A percentile compares a stretch with the other conserved stretches of the same genome.
These are phyloP conservation scores for Salix exigua DNA, from an alignment of 345 rosid species.

Conservation along the genomic window DNA sequence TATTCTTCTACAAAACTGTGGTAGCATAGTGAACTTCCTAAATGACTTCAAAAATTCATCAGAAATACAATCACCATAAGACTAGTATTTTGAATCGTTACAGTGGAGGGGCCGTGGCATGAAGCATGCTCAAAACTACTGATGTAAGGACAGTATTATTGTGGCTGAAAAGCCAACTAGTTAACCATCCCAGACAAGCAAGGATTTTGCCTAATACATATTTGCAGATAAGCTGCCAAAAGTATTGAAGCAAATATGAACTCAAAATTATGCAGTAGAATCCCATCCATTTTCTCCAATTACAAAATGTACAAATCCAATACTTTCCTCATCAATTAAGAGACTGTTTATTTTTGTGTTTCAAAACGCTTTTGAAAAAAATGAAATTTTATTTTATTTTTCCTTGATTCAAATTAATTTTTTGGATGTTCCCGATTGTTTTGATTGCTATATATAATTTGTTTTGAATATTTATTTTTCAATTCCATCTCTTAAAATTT, in stretches of 20 bases:
- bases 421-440: too few species aligned
- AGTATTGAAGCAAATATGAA: not conserved
- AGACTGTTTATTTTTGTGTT: too few species aligned
- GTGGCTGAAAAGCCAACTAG: not conserved
- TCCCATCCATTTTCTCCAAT: not conserved
- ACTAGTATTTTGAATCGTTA: not conserved
- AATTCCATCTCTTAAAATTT: too few species aligned
- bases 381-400: too few species aligned
- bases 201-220: not conserved
- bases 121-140: not conserved
- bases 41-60: not conserved
- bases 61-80: not conserved
- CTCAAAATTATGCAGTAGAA: not conserved
- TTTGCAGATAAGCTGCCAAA: not conserved
- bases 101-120: not conserved
- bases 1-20: not conserved
- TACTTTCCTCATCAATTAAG: not conserved
- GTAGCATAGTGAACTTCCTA: not conserved
- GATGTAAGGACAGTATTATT: not conserved
- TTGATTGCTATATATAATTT: too few species aligned
- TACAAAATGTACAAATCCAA: not conserved
- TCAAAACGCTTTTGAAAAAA: too few species aligned
- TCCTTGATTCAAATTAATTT: too few species aligned
- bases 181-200: not conserved
- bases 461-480: too few species aligned